A percentile compares a stretch with the other conserved stretches of the same genome.
These are phyloP conservation scores for Colletotrichum horii DNA, from an alignment of 2,329 filamentous ascomycete genomes.

Conservation along the genomic window DNA sequence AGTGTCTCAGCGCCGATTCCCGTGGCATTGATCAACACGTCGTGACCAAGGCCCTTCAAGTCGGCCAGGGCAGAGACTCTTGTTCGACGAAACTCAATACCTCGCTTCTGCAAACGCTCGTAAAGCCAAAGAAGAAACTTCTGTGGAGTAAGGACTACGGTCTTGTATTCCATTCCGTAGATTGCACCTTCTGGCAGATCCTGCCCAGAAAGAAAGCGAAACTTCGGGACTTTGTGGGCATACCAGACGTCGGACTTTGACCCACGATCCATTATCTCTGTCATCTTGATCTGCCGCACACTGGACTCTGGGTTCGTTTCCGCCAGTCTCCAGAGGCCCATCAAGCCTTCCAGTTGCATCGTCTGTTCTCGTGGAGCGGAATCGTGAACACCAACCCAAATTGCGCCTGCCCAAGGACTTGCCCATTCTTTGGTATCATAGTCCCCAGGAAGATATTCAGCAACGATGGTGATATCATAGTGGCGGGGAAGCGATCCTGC, in stretches of 20 bases:
- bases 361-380: not conserved
- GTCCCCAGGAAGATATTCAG: not conserved
- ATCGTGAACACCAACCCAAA: not conserved
- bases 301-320: not conserved
- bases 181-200: not conserved
- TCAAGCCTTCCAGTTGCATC: not conserved
- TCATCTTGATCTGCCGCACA: not conserved
- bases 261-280: not conserved
- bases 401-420: not conserved
- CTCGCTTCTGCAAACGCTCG: not conserved
- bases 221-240: not conserved
- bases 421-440: not conserved
- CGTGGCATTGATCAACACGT: not conserved
- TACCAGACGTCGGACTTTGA: not conserved
- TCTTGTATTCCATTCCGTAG: not conserved
- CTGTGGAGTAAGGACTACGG: not conserved
- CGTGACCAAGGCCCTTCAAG: not conserved
- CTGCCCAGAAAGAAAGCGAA: not conserved
- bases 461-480: not conserved
- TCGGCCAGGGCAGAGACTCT: not conserved
- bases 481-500: not conserved
- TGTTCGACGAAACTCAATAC: not conserved
- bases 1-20: not conserved
- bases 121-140: not conserved
- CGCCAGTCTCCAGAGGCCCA: not conserved